A percentile compares a stretch with the other conserved stretches of the same genome.
These are phyloP conservation scores for Dryas alaskensis DNA, from an alignment of 306 rosid species.

Conservation along the genomic window DNA sequence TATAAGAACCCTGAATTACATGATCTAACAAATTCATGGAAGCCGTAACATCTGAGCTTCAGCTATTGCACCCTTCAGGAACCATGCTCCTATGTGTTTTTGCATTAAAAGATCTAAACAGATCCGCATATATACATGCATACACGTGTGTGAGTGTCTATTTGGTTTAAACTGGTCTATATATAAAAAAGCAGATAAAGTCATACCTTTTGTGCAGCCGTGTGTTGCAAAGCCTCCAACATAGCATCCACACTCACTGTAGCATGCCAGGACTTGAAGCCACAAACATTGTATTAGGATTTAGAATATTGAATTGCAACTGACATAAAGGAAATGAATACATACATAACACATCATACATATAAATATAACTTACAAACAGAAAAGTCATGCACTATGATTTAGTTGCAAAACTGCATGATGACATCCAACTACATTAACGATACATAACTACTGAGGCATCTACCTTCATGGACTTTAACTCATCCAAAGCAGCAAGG, in stretches of 20 bases:
- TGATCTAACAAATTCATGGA: background rate
- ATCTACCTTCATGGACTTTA: constrained; percentile 95
- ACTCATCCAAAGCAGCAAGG: constrained; percentile 92
- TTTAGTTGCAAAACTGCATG: background rate
- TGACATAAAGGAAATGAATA: background rate
- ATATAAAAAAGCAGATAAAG: background rate
- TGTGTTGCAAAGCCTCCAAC: constrained; percentile 79
- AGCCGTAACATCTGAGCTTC: background rate
- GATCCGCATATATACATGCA: background rate
- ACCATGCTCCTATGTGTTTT: background rate
- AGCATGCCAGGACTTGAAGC: constrained; percentile 83
- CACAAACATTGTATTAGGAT: constrained; percentile 19
- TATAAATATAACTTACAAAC: background rate
- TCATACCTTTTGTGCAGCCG: constrained; percentile 52
- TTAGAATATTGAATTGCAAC: background rate
- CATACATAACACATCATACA: background rate
- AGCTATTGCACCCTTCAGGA: background rate
- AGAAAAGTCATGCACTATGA: background rate
- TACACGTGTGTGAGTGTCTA: background rate
- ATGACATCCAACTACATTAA: background rate
- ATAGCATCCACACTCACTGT: constrained; percentile 79
- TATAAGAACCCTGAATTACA: background rate
- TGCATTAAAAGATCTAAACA: background rate
- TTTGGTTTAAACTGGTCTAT: background rate
- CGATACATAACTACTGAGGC: constrained; percentile 15